A percentile compares a stretch with the other conserved stretches of the same genome.
Conservation (phyloP, 441 rosid species). For the Pelargonium citronellum region DNA sequence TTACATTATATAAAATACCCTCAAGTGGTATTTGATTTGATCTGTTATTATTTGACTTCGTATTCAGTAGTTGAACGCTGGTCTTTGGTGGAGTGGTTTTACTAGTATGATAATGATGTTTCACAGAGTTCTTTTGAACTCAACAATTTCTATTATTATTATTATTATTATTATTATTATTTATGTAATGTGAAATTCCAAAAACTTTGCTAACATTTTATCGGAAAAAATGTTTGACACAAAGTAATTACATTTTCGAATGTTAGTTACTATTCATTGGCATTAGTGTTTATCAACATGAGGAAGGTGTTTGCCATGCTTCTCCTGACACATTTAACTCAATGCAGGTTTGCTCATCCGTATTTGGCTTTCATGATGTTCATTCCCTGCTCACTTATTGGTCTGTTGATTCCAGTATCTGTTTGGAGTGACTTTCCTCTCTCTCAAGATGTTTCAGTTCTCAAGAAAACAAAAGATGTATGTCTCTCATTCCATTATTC, state of each 20-base stretch:
- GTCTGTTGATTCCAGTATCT: constrained; percentile 67
- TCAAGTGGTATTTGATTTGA: background rate
- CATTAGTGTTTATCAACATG: constrained; percentile 8
- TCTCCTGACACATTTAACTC: constrained; percentile 9
- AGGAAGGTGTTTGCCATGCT: background rate
- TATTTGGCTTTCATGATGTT: constrained; percentile 83
- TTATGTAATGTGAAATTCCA: background rate
- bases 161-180: background rate
- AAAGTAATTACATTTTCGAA: background rate
- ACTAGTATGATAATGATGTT: background rate
- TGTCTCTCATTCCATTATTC: constrained; percentile 15
- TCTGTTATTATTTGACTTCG: background rate
- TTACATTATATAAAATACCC: background rate
- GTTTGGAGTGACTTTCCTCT: constrained; percentile 54
- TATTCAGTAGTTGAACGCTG: constrained; percentile 5
- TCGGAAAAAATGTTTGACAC: background rate
- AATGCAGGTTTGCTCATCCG: constrained; percentile 92
- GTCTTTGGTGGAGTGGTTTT: constrained; percentile 3
- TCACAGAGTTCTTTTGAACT: constrained; percentile 2
- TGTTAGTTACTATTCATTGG: background rate
- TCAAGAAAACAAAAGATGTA: constrained; percentile 71
- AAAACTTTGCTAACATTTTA: background rate
- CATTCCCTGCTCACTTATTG: constrained; percentile 72
- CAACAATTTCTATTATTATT: background rate
- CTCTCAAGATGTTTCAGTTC: constrained; percentile 50